Evolutionary conservation across 2,329 filamentous ascomycete species (phyloP), one percentile per base, ranked within the genome.

Genomic region (Fusarium sp.): DNA sequence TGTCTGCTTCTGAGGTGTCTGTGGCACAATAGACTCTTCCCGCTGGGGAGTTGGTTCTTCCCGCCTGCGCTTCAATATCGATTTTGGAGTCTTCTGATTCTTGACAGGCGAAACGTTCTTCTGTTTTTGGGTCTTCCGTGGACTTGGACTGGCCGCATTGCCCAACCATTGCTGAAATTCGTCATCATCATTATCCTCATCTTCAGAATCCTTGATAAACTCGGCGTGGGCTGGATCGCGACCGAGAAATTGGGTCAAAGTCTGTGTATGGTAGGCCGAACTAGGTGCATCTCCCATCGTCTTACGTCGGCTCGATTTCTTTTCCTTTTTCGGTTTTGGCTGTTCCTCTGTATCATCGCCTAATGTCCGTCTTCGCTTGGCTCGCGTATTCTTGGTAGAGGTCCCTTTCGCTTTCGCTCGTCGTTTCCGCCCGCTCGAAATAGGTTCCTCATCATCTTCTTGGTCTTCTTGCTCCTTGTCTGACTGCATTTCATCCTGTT

Each of bases 1-100:
- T 6, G 86, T 87, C 63, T 86, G 83, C 44, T 70, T 70, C 18
- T 70, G 70, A 1, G 85, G 86, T 11, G 86, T 87, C 65, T 86
- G 83, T 2, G 85, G 85, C 11, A 84, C 78, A n/a, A 82, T 68
- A 2, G 83, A 82, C 28, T 78, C 77, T 42, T 83, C 78, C 6
- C 81, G 80, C 9, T 18, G 55, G n/a, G 58, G 56, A 20, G 39
- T 47, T 8, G 38, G 34, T 32, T 62, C 55, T 36, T 72, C 62
- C 28, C 58, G 55, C 6, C 60, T 44, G 48, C 68, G 64, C 24
- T 77, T 75, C 42, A 70, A 68, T 32, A 75, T 73, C 3, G 65
- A 67, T 20, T 72, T 70, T 24, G 68, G 73, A n/a, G 75, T 62
- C 5, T 70, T 73, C 18, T 66, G 63, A 17, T 67, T 70, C 47